Evolutionary conservation across 805 yeast genomes (phyloP), one percentile per base, ranked within the genome.

Genomic region (Nakazawaea peltata): DNA sequence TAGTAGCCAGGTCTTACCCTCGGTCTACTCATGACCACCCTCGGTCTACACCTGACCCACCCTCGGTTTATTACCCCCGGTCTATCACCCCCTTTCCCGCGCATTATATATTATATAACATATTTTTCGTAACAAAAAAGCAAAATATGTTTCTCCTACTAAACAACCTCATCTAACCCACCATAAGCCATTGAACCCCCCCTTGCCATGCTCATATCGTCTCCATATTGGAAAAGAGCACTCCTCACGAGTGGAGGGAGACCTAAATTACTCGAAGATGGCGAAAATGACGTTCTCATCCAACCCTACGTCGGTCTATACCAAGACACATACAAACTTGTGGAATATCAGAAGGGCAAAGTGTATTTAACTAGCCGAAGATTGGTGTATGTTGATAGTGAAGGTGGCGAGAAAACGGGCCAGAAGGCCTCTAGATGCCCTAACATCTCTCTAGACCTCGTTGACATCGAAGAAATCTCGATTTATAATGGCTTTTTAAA

Each of bases 321-420:
- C 50, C 88, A 81, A 46, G 94, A 86, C 16, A 74, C 74, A 39
- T 61, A 62, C 40, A 84, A 83, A 57, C 69, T 84, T 17, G 34
- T 59, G 2, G 62, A 71, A 21, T 71, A 77, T 42, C 94, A 84
- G 50, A 58, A 69, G 39, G 97, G 97, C 1, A 63, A 95, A 21
- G 49, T 82, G 0, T 87, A 87, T 53, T 58, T 90, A 21, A 88
- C 97, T 0, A 72, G 77, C 26, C 67, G 68, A 37, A 58, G 97
- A 30, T 53, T 90, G 2, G 76, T 87, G 10, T 90, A 78, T 52
- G 71, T 88, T 10, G 88, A 81, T 46, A 70, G 73, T 37, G 45
- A 46, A 2, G n/a, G n/a, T n/a, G n/a, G n/a, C n/a, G n/a, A n/a
- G n/a, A n/a, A n/a, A n/a, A n/a, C n/a, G n/a, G n/a, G n/a, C n/a